Evolutionary conservation across 192 early-diverging fungal genomes (phyloP).

Genomic region (Podila clonocystis): DNA sequence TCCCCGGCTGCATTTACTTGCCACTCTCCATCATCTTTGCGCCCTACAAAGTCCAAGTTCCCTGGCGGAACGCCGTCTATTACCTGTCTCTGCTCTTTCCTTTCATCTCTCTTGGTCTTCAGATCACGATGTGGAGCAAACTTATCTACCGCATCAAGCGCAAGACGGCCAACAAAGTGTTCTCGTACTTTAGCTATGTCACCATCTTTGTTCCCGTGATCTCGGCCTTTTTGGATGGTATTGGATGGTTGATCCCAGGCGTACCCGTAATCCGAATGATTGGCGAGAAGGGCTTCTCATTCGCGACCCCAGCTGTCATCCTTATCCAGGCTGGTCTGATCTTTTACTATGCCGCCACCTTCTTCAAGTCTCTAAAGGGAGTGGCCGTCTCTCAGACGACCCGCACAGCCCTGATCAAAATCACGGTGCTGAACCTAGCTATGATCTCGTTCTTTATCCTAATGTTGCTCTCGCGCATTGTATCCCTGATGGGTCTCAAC

Average conservation of each 20-base stretch:
- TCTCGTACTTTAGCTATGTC: slow-evolving; percentile 32
- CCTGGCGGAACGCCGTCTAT: slow-evolving; percentile 44
- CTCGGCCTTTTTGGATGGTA: slow-evolving; percentile 40
- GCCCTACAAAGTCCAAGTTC: slow-evolving; percentile 43
- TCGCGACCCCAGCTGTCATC: slow-evolving; percentile 36
- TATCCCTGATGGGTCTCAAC: slow-evolving; percentile 38
- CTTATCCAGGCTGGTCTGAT: slow-evolving; percentile 34
- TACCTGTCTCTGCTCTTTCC: slow-evolving; percentile 44
- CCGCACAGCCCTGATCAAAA: slow-evolving; percentile 35
- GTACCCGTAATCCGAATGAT: slow-evolving; percentile 39
- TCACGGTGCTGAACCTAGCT: slow-evolving; percentile 47
- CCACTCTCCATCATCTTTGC: slow-evolving; percentile 48
- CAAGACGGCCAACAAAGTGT: slow-evolving; percentile 34
- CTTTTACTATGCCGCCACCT: slow-evolving; percentile 41
- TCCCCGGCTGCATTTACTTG: slow-evolving; percentile 37
- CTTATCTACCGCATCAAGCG: slow-evolving; percentile 45
- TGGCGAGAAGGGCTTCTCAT: slow-evolving; percentile 41
- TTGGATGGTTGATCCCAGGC: slow-evolving; percentile 44
- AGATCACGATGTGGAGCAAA: slow-evolving; percentile 46
- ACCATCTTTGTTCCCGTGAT: slow-evolving; percentile 38
- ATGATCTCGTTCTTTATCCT: slow-evolving; percentile 52
- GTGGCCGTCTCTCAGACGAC: slow-evolving; percentile 39
- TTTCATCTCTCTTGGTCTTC: slow-evolving; percentile 44
- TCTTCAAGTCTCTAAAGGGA: slow-evolving; percentile 41
- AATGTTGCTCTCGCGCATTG: slow-evolving; percentile 42